These are phyloP conservation scores for Pascua sp. DNA, from an alignment of 1,284 basidiomycete species.

Conservation along the genomic window DNA sequence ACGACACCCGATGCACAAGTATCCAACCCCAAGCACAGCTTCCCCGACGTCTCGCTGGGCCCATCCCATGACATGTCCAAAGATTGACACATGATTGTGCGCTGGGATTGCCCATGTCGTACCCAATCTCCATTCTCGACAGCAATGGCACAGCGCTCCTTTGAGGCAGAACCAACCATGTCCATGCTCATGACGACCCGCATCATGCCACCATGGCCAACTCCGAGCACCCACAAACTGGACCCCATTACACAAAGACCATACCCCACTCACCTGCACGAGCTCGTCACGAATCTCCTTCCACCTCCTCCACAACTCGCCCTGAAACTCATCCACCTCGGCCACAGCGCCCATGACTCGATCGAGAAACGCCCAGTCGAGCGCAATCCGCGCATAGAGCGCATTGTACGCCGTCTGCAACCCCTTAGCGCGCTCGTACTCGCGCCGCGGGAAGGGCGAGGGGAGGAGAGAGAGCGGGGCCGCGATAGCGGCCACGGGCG, in stretches of 20 bases:
- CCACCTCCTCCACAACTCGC: slow-evolving; percentile 81
- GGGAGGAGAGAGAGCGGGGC: slow-evolving; percentile 86
- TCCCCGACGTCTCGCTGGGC: too few species aligned
- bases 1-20: too few species aligned
- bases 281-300: slow-evolving; percentile 64
- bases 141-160: too few species aligned
- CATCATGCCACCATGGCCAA: too few species aligned
- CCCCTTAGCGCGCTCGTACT: slow-evolving; percentile 65
- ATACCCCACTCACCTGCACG: slow-evolving; percentile 38
- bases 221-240: too few species aligned
- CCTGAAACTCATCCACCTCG: slow-evolving; percentile 82
- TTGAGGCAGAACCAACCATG: too few species aligned
- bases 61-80: too few species aligned
- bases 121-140: too few species aligned
- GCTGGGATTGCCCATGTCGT: too few species aligned
- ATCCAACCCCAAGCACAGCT: too few species aligned
- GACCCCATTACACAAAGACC: not conserved
- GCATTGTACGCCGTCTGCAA: slow-evolving; percentile 79
- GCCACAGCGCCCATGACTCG: slow-evolving; percentile 79
- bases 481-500: slow-evolving; percentile 68
- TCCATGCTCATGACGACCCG: too few species aligned
- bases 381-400: slow-evolving; percentile 78
- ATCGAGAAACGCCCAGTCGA: slow-evolving; percentile 76
- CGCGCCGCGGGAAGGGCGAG: slow-evolving; percentile 71
- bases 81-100: too few species aligned